Evolutionary conservation across 495 filamentous ascomycete species (phyloP).

Genomic region (Aspergillus egyptiacus): DNA sequence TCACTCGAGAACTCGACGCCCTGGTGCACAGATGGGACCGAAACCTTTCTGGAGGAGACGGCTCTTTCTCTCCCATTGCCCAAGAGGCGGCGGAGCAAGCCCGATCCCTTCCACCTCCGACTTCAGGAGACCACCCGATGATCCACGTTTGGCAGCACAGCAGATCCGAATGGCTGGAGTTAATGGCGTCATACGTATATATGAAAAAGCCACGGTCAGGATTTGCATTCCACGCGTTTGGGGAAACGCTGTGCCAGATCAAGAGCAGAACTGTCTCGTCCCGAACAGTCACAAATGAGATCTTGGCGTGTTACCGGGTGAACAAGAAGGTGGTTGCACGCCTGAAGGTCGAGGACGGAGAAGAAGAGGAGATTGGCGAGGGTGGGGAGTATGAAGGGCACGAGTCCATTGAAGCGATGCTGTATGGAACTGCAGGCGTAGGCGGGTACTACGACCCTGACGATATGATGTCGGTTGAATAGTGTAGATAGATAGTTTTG

Average conservation of each 20-base stretch:
- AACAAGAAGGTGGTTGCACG: slow-evolving; percentile 30
- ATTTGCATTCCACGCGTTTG: slow-evolving; percentile 61
- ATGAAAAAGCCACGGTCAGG: slow-evolving; percentile 30
- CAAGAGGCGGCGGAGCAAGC: slow-evolving; percentile 22
- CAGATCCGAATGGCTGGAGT: slow-evolving; percentile 31
- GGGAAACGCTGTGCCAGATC: slow-evolving; percentile 54
- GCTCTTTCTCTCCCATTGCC: slow-evolving; percentile 21
- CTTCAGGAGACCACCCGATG: slow-evolving; percentile 34
- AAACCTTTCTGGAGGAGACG: background rate
- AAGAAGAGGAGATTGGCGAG: slow-evolving; percentile 15
- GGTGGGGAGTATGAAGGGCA: slow-evolving; percentile 29
- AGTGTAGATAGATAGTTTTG: slow-evolving; percentile 1
- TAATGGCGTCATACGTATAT: slow-evolving; percentile 61
- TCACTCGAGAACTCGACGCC: slow-evolving; percentile 11
- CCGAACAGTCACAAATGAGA: slow-evolving; percentile 24
- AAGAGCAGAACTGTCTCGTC: slow-evolving; percentile 44
- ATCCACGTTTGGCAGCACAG: slow-evolving; percentile 41
- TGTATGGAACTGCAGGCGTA: slow-evolving; percentile 15
- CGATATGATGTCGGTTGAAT: slow-evolving; percentile 23
- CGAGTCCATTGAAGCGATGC: slow-evolving; percentile 31
- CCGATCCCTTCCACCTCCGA: slow-evolving; percentile 19
- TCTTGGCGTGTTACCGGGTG: slow-evolving; percentile 28
- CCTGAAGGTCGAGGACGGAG: slow-evolving; percentile 19
- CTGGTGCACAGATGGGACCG: slow-evolving; percentile 19
- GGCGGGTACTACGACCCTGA: slow-evolving; percentile 22